phyloP scores from a whole-genome alignment of 345 rosid genomes.

The Erucastrum elatum region DNA sequence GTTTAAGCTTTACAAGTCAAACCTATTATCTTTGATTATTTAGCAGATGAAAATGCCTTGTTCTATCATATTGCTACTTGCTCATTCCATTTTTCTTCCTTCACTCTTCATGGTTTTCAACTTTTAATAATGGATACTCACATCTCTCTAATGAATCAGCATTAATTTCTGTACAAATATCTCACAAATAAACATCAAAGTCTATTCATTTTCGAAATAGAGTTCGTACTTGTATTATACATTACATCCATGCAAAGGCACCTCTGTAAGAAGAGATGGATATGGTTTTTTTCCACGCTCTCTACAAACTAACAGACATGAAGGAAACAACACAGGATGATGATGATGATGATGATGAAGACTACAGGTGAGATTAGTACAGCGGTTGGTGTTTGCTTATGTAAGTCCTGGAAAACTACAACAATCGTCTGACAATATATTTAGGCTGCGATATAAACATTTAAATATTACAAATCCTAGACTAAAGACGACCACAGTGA shows the following conservation, averaged over 20 bases:
- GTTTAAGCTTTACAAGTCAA: slow-evolving; percentile 38
- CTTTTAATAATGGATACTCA: slow-evolving; percentile 3
- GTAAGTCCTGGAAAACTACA: slow-evolving; percentile 18
- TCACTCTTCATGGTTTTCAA: background rate
- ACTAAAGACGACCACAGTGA: slow-evolving; percentile 43
- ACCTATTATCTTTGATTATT: slow-evolving; percentile 32
- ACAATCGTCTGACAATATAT: slow-evolving; percentile 15
- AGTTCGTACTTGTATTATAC: slow-evolving; percentile 30
- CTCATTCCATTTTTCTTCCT: slow-evolving; percentile 28
- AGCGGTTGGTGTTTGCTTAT: slow-evolving; percentile 1
- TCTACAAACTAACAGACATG: slow-evolving; percentile 25
- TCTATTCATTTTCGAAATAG: slow-evolving; percentile 5
- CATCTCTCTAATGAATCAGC: slow-evolving; percentile 2
- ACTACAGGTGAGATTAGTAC: slow-evolving; percentile 32
- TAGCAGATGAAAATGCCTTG: slow-evolving; percentile 33
- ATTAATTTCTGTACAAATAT: background rate
- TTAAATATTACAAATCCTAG: slow-evolving; percentile 58
- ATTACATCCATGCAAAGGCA: background rate
- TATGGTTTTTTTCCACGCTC: slow-evolving; percentile 2
- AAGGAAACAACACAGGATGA: slow-evolving; percentile 12
- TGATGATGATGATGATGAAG: slow-evolving; percentile 1
- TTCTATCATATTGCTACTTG: slow-evolving; percentile 19
- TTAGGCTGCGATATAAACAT: slow-evolving; percentile 45
- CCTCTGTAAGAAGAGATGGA: background rate
- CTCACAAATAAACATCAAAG: background rate